phyloP scores from a whole-genome alignment of 306 rosid species.

The Abrus precatorius region DNA sequence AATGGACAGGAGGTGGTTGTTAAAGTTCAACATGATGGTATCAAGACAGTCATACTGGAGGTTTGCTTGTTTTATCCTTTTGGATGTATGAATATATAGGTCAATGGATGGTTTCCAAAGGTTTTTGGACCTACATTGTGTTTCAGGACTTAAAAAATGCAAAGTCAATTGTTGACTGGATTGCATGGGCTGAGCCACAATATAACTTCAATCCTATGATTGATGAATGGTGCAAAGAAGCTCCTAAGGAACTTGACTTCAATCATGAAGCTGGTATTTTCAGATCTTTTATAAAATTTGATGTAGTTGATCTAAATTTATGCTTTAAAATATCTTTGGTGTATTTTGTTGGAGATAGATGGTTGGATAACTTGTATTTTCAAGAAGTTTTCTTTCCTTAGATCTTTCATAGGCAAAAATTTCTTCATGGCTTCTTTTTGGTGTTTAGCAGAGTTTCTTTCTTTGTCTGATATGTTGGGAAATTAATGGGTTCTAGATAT shows the following conservation, averaged over 20 bases:
- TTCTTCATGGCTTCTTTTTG: constrained; percentile 28
- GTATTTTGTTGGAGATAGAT: constrained; percentile 37
- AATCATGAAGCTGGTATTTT: constrained; percentile 90
- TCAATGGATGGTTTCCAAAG: constrained; percentile 44
- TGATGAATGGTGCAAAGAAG: constrained; percentile 99
- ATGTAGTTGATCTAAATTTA: constrained; percentile 22
- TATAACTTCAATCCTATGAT: constrained; percentile 94
- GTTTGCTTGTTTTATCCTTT: constrained; percentile 58
- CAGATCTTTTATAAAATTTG: constrained; percentile 38
- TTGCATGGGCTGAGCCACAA: constrained; percentile 99
- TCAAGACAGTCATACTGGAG: constrained; percentile 88
- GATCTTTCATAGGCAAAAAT: constrained; percentile 5
- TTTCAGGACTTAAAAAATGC: constrained; percentile 96
- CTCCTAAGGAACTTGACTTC: constrained; percentile 97
- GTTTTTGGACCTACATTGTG: constrained; percentile 43
- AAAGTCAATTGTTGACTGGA: constrained; percentile 92
- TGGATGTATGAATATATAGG: constrained; percentile 45
- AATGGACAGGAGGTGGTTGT: constrained; percentile 91
- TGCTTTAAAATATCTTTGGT: constrained; percentile 31
- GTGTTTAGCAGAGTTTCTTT: constrained; percentile 22
- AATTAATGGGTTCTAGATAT: constrained; percentile 10
- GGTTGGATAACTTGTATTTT: constrained; percentile 6
- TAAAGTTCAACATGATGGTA: constrained; percentile 95
- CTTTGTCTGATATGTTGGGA: constrained; percentile 24
- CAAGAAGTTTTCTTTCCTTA: constrained; percentile 1